These are phyloP conservation scores for Neonectria magnoliae DNA, from an alignment of 2,329 filamentous ascomycete species.

Conservation along the genomic window DNA sequence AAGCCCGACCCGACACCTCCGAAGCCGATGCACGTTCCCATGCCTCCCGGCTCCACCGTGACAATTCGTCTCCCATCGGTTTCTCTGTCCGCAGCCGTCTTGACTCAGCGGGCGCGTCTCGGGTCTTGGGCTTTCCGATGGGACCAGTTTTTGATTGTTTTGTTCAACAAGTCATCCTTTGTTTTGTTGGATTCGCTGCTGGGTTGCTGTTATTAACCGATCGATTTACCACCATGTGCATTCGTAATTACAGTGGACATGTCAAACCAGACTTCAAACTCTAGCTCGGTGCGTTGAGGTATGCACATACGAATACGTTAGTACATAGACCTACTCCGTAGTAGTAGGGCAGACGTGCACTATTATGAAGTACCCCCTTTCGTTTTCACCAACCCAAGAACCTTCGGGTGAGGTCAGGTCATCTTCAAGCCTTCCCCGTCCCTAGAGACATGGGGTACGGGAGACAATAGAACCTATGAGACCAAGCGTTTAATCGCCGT, in stretches of 20 bases:
- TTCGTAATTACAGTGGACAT: neutral
- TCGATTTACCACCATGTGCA: neutral
- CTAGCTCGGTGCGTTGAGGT: neutral
- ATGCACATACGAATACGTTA: too few relatives aligned
- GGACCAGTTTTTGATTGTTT: slow-evolving; percentile 11
- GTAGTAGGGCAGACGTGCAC: neutral
- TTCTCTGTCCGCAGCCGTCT: neutral
- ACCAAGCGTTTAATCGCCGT: slow-evolving; percentile 18
- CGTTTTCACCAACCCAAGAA: neutral
- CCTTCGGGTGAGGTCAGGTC: neutral
- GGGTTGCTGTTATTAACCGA: neutral
- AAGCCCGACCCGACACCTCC: slow-evolving; percentile 15
- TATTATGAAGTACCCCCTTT: slow-evolving; percentile 4
- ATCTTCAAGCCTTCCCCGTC: neutral
- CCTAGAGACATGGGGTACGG: neutral
- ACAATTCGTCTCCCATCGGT: neutral
- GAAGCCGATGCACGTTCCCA: slow-evolving; percentile 17
- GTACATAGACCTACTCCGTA: neutral
- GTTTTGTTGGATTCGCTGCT: slow-evolving; percentile 4
- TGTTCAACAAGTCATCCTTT: neutral
- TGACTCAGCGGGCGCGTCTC: slow-evolving; percentile 5
- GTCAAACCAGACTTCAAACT: slow-evolving; percentile 3
- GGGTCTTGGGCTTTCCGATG: slow-evolving; percentile 21
- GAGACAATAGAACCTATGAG: slow-evolving; percentile 11
- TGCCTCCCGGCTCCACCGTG: neutral